Conservation (phyloP, 2,329 filamentous ascomycete genomes). For the Fusarium miscanthi region DNA sequence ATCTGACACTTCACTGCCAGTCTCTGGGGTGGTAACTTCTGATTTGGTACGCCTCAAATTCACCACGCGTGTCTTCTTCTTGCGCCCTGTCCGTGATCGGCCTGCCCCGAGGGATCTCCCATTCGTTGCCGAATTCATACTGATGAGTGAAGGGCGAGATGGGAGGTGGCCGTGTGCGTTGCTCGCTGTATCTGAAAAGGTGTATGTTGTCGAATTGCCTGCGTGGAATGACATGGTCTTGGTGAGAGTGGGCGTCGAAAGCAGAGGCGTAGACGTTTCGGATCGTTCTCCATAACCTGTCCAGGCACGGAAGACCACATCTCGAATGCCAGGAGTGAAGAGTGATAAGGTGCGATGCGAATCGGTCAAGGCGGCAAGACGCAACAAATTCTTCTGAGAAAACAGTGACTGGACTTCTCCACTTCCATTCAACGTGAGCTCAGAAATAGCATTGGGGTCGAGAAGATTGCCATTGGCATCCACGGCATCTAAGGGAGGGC, state of each 20-base stretch:
- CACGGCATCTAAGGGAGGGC: constrained; percentile 82
- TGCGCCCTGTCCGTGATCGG: constrained; percentile 72
- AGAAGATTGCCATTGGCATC: constrained; percentile 83
- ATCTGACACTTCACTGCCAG: constrained; percentile 62
- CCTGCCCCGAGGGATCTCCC: constrained; percentile 73
- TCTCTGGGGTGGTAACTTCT: constrained; percentile 64
- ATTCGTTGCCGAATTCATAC: constrained; percentile 68
- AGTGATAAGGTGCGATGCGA: constrained; percentile 91
- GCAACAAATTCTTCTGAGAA: constrained; percentile 92
- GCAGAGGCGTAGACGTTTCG: constrained; percentile 65
- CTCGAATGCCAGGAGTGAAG: constrained; percentile 89
- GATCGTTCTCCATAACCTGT: constrained; percentile 79
- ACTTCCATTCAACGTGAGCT: constrained; percentile 80
- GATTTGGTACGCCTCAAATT: constrained; percentile 76
- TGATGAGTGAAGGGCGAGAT: constrained; percentile 75
- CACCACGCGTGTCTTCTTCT: constrained; percentile 86
- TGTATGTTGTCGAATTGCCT: constrained; percentile 73
- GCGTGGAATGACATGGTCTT: constrained; percentile 71
- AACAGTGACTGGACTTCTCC: constrained; percentile 90
- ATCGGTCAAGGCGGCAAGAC: constrained; percentile 83
- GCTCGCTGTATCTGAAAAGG: constrained; percentile 78
- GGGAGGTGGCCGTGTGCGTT: constrained; percentile 70
- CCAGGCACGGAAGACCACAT: constrained; percentile 94
- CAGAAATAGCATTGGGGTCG: constrained; percentile 79
- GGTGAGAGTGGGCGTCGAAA: constrained; percentile 65